phyloP scores from a whole-genome alignment of 129 eudicot species.

The Glebionis coronaria region DNA sequence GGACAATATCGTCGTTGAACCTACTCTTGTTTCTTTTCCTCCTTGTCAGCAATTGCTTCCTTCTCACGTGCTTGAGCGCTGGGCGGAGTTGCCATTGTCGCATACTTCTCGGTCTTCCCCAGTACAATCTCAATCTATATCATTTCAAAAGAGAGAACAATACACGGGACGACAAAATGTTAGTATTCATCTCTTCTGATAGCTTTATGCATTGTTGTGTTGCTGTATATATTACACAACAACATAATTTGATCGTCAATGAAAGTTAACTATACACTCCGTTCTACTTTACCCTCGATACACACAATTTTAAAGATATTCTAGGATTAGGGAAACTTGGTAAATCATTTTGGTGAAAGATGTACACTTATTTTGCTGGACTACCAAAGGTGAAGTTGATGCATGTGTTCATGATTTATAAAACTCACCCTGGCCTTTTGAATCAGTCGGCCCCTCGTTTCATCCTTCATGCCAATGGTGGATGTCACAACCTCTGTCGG shows the following conservation, averaged over 20 bases:
- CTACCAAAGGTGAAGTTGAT: not conserved
- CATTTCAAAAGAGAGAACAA: conserved; percentile 4
- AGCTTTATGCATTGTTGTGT: too few species aligned
- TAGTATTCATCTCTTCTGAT: not conserved
- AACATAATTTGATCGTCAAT: too few species aligned
- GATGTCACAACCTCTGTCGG: conserved; percentile 73
- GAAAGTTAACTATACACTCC: too few species aligned
- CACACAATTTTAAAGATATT: too few species aligned
- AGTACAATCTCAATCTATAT: conserved; percentile 79
- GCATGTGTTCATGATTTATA: not conserved
- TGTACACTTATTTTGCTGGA: too few species aligned
- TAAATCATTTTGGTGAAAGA: too few species aligned
- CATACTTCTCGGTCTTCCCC: conserved; percentile 75
- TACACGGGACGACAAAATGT: not conserved
- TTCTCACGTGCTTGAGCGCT: conserved; percentile 36
- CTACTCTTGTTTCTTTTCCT: conserved; percentile 29
- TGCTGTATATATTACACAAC: too few species aligned
- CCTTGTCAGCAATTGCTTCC: conserved; percentile 36
- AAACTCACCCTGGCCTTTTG: conserved; percentile 87
- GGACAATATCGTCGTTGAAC: not conserved
- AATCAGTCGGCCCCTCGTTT: conserved; percentile 69
- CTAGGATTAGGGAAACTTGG: too few species aligned
- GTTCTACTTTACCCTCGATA: too few species aligned
- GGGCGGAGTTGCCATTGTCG: conserved; percentile 43
- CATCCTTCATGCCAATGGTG: conserved; percentile 83